Evolutionary conservation across 306 rosid genomes (phyloP).

Genomic region (Cucurbita pepo): DNA sequence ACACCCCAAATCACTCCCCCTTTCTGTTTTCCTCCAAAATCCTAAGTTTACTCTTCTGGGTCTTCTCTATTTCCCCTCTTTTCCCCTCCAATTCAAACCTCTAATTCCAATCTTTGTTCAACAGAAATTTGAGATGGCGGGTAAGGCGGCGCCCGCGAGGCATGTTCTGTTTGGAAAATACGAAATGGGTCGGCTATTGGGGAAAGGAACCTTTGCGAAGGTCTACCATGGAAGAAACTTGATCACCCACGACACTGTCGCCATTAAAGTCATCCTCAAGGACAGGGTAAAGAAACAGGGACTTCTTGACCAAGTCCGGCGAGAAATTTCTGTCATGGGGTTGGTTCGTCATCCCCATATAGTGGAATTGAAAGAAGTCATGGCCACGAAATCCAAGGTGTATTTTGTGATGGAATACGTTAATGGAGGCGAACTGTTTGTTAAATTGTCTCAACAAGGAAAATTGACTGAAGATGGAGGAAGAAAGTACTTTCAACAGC

Average conservation of each 20-base stretch:
- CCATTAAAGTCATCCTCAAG: constrained; percentile 57
- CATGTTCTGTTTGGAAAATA: constrained; percentile 47
- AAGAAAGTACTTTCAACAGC: constrained; percentile 53
- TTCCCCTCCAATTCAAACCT: too few relatives aligned
- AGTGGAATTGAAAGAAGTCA: constrained; percentile 66
- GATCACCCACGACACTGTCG: constrained; percentile 41
- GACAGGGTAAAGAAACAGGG: constrained; percentile 51
- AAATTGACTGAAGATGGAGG: constrained; percentile 46
- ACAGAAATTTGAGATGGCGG: not conserved
- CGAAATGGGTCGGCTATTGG: constrained; percentile 59
- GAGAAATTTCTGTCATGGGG: constrained; percentile 63
- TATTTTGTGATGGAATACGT: constrained; percentile 60
- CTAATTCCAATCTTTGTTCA: not conserved
- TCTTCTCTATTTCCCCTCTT: not conserved
- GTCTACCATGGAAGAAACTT: constrained; percentile 42
- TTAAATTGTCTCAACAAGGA: constrained; percentile 33
- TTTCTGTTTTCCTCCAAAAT: not conserved
- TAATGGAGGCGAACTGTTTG: constrained; percentile 51
- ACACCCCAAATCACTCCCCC: too few relatives aligned
- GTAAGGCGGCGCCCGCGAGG: not conserved
- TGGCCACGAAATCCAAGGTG: constrained; percentile 65
- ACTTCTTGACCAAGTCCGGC: constrained; percentile 49
- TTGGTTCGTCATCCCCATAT: constrained; percentile 59
- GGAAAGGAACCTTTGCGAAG: constrained; percentile 75
- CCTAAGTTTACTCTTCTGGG: not conserved